These are phyloP conservation scores for Cyphellophora attinorum DNA, from an alignment of 2,329 filamentous ascomycete genomes.

Conservation along the genomic window DNA sequence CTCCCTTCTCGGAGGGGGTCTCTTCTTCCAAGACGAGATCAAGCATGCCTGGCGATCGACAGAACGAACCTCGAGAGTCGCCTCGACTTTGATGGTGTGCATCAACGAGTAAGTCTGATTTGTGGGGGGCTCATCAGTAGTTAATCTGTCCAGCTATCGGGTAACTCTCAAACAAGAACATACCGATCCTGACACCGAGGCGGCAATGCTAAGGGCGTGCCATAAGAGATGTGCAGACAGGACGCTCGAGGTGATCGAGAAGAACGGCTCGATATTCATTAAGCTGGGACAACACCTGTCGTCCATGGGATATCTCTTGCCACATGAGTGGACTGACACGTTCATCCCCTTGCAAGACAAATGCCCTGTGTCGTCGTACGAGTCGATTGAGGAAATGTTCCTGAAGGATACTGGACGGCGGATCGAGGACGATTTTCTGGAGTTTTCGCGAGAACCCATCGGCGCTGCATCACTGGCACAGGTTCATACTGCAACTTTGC, in stretches of 20 bases:
- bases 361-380: slow-evolving; percentile 83
- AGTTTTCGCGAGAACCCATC: slow-evolving; percentile 71
- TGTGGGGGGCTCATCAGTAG: slow-evolving; percentile 3
- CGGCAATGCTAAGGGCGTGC: slow-evolving; percentile 65
- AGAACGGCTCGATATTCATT: slow-evolving; percentile 97
- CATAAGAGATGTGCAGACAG: slow-evolving; percentile 88
- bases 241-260: slow-evolving; percentile 78
- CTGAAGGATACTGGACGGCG: slow-evolving; percentile 68
- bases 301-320: slow-evolving; percentile 89
- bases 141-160: slow-evolving; percentile 58
- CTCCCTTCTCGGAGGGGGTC: slow-evolving; percentile 7
- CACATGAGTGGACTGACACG: slow-evolving; percentile 84
- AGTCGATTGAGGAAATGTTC: slow-evolving; percentile 83
- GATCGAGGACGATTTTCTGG: slow-evolving; percentile 74
- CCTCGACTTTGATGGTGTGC: slow-evolving; percentile 62
- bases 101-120: too few relatives aligned
- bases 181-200: slow-evolving; percentile 54
- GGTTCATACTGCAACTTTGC: slow-evolving; percentile 79
- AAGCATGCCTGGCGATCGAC: slow-evolving; percentile 66
- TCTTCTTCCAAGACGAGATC: slow-evolving; percentile 53
- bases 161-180: slow-evolving; percentile 63
- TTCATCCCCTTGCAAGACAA: slow-evolving; percentile 94
- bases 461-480: slow-evolving; percentile 91
- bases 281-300: slow-evolving; percentile 94
- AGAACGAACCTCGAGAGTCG: slow-evolving; percentile 71